Percentiles rank a stretch among this genome's conserved stretches.
phyloP scores from a whole-genome alignment of 345 rosid species.

The Aegle marmelos region DNA sequence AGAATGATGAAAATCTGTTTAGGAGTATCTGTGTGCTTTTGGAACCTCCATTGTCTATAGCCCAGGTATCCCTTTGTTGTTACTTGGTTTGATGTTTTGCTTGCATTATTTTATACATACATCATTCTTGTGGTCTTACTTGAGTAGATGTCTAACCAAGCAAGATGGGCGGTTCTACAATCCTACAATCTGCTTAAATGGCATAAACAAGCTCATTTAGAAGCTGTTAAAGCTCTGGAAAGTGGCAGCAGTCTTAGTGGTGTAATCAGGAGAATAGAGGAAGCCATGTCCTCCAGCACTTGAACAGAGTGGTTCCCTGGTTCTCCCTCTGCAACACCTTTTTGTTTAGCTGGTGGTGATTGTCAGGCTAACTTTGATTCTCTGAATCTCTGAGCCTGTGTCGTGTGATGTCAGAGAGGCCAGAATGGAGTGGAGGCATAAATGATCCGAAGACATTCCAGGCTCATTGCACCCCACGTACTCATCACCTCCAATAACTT shows the following conservation, averaged over 20 bases:
- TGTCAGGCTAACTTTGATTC: neutral
- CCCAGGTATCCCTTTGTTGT: constrained; percentile 47
- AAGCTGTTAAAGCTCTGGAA: constrained; percentile 84
- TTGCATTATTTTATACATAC: neutral
- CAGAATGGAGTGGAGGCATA: neutral
- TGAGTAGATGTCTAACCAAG: constrained; percentile 95
- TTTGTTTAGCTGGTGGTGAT: neutral
- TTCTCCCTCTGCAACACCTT: neutral
- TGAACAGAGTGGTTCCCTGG: constrained; percentile 19
- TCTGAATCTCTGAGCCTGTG: neutral
- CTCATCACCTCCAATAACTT: neutral
- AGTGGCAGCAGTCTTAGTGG: constrained; percentile 68
- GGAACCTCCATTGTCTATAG: constrained; percentile 76
- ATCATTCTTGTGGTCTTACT: neutral
- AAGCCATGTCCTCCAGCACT: constrained; percentile 52
- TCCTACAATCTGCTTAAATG: constrained; percentile 89
- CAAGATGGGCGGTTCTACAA: constrained; percentile 88
- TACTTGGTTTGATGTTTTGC: constrained; percentile 3
- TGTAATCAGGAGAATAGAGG: constrained; percentile 75
- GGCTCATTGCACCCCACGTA: neutral
- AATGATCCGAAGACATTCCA: neutral
- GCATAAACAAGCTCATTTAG: constrained; percentile 73
- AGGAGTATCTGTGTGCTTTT: constrained; percentile 80
- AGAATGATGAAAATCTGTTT: constrained; percentile 91
- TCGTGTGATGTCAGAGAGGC: neutral